Evolutionary conservation across 1,284 basidiomycete genomes (phyloP).

Genomic region (Cryptococcus hybrid): DNA sequence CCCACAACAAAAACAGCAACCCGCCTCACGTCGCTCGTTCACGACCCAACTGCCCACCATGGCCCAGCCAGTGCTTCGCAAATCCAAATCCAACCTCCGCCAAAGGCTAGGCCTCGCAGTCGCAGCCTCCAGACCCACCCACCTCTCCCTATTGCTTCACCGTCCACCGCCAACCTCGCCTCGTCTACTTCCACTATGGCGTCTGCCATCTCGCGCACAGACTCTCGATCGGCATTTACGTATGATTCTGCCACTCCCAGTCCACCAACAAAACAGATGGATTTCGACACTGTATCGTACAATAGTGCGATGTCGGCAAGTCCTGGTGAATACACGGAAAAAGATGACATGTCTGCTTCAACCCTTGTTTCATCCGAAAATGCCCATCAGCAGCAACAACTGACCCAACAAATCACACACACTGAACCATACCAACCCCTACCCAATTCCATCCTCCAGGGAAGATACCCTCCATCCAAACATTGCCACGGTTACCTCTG

Average conservation of each 20-base stretch:
- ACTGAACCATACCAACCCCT: background rate
- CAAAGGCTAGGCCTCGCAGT: constrained; percentile 35
- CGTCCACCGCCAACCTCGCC: constrained; percentile 3
- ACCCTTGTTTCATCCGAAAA: background rate
- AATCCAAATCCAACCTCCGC: constrained; percentile 41
- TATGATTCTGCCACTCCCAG: constrained; percentile 18
- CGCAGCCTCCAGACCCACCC: constrained; percentile 11
- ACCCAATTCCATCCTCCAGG: background rate
- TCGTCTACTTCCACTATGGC: constrained; percentile 16
- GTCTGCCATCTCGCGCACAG: constrained; percentile 9
- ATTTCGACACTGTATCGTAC: constrained; percentile 35
- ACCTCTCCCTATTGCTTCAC: constrained; percentile 2
- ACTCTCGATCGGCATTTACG: constrained; percentile 25
- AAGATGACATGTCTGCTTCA: background rate
- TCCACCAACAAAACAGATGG: constrained; percentile 1
- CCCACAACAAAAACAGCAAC: background rate
- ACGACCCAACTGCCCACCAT: constrained; percentile 4
- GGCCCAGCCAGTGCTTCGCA: constrained; percentile 22
- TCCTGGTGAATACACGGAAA: background rate
- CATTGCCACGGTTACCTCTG: constrained; percentile 1
- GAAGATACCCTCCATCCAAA: constrained; percentile 6
- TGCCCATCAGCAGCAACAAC: background rate
- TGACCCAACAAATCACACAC: background rate
- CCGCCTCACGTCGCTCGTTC: background rate
- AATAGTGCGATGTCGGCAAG: constrained; percentile 9